These are phyloP conservation scores for Neocallimastix lanati DNA, from an alignment of 192 early-diverging fungal species.

Conservation along the genomic window DNA sequence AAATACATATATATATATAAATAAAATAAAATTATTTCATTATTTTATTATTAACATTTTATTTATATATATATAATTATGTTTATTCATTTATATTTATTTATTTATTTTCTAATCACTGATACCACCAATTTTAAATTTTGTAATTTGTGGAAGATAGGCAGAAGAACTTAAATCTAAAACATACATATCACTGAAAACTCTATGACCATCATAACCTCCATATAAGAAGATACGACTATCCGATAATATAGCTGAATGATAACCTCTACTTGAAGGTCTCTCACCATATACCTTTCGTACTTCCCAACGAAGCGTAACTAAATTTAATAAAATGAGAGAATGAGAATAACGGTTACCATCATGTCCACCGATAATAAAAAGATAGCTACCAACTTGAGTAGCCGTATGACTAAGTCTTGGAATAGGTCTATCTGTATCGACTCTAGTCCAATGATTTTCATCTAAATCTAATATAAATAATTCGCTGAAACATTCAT, in stretches of 20 bases:
- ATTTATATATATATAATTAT: too few species aligned
- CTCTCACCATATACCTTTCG: slow-evolving; percentile 45
- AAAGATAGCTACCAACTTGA: slow-evolving; percentile 76
- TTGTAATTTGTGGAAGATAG: slow-evolving; percentile 75
- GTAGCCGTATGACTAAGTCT: slow-evolving; percentile 69
- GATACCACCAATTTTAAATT: slow-evolving; percentile 40
- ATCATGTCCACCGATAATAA: slow-evolving; percentile 75
- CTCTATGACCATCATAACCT: slow-evolving; percentile 63
- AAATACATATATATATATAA: too few species aligned
- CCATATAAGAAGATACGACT: slow-evolving; percentile 66
- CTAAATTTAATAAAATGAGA: slow-evolving; percentile 65
- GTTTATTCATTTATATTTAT: too few species aligned
- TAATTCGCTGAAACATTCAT: slow-evolving; percentile 56
- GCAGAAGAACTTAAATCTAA: slow-evolving; percentile 68
- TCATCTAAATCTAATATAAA: slow-evolving; percentile 31
- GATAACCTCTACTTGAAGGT: slow-evolving; percentile 60
- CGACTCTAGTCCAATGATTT: slow-evolving; percentile 37
- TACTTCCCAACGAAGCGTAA: slow-evolving; percentile 73
- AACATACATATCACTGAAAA: slow-evolving; percentile 72
- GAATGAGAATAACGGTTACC: slow-evolving; percentile 62
- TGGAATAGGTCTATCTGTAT: slow-evolving; percentile 41
- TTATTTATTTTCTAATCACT: neutral
- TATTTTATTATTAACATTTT: too few species aligned
- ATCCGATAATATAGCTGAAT: slow-evolving; percentile 58
- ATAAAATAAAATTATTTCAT: too few species aligned